Base-by-base conservation (phyloP, 495 filamentous ascomycete genomes). In the Amphirosellinia nigrospora region DNA sequence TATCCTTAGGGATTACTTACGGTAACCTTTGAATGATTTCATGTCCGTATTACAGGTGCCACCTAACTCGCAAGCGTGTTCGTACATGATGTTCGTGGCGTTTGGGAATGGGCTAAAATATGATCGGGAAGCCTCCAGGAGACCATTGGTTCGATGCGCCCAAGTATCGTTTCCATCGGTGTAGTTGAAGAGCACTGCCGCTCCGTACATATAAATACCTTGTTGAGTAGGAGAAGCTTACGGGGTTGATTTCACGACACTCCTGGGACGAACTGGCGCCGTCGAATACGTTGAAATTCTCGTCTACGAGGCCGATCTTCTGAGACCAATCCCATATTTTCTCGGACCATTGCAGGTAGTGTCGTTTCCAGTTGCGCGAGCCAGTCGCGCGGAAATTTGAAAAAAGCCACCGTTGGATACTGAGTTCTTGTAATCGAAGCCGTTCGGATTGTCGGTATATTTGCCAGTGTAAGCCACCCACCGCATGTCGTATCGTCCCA, bases 391-490 rank as follows among this genome's bases (percentile, higher is more conserved):
- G 9, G 88, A 83, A 23, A 93, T 79, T 71, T 92, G 89, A 75
- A 93, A 92, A 68, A 92, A 78, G 15, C 85, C 89, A 41, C 89
- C 90, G 78, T 93, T 93, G 72, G 86, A 86, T 72, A 92, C 88
- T 23, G 86, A 80, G 79, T 93, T 93, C 73, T 92, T 92, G 85
- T 92, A 90, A 68, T 82, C 82, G 36, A 89, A 81, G n/a, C 94
- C 94, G 60, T 86, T 88, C 10, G 83, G 83, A 71, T 96, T 94
- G 67, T 86, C 90, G 86, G 77, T 91, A 93, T 68, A 97, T 94
- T 80, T 97, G 93, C 94, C 94, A 97, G 21, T 87, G 79, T 56
- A 97, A 77, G 6, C 93, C 93, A 43, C 93, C 93, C 93, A 39
- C 81, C 83, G 70, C 93, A 96, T 16, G 82, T 83, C 3, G 82